phyloP scores from a whole-genome alignment of 129 eudicot species.

The Helianthus annuus region DNA sequence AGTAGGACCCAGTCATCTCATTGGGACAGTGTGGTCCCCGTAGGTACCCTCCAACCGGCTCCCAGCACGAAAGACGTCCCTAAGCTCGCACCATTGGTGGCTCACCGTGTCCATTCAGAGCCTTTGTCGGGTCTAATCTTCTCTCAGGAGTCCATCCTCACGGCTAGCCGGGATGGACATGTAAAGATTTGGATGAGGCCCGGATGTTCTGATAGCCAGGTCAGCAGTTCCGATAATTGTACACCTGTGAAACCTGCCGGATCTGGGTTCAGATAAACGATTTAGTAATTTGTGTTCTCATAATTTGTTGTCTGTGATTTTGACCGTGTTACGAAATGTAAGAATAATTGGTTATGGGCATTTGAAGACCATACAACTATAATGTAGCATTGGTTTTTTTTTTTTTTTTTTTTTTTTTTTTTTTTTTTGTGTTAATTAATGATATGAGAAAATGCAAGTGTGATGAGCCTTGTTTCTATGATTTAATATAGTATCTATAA shows the following conservation, averaged over 20 bases:
- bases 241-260: conserved; percentile 28
- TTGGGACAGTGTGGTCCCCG: conserved; percentile 65
- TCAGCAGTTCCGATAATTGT: conserved; percentile 42
- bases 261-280: conserved; percentile 32
- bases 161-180: conserved; percentile 78
- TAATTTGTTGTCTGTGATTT: neutral
- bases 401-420: too few relatives aligned
- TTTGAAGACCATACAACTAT: conserved; percentile 15
- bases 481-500: neutral
- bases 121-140: conserved; percentile 78
- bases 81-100: conserved; percentile 79
- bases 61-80: conserved; percentile 87
- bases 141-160: conserved; percentile 62
- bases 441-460: neutral
- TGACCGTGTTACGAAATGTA: conserved; percentile 8
- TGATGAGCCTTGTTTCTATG: neutral
- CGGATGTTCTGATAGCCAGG: conserved; percentile 43
- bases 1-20: conserved; percentile 75
- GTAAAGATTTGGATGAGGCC: conserved; percentile 89
- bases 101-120: conserved; percentile 80
- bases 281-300: conserved; percentile 1
- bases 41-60: conserved; percentile 76
- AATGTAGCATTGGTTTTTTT: conserved; percentile 15
- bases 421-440: too few relatives aligned
- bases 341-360: conserved; percentile 30